Evolutionary conservation across 306 rosid species (phyloP).

Genomic region (Arachis hypogaea): DNA sequence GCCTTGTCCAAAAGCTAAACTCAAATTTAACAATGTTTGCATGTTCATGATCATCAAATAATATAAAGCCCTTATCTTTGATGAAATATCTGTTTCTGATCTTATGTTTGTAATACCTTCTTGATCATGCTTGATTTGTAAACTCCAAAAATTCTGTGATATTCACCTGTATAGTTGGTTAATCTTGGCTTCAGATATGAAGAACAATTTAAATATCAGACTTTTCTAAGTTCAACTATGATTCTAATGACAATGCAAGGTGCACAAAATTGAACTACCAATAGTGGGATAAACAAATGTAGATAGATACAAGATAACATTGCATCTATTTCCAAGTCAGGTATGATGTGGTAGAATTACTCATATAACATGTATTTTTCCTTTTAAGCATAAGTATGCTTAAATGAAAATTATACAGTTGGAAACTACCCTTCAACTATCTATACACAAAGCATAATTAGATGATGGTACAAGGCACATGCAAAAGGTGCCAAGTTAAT

Average conservation of each 20-base stretch:
- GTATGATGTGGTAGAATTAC: conserved; percentile 25
- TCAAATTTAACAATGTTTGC: conserved; percentile 32
- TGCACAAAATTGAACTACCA: conserved; percentile 17
- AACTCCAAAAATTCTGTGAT: not conserved
- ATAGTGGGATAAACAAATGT: not conserved
- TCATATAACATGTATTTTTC: conserved; percentile 29
- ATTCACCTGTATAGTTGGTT: not conserved
- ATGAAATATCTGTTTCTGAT: conserved; percentile 15
- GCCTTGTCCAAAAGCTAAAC: conserved; percentile 29
- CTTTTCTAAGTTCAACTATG: not conserved
- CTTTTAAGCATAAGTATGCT: conserved; percentile 24
- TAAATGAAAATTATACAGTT: conserved; percentile 39
- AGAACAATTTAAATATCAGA: not conserved
- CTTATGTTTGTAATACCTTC: conserved; percentile 8
- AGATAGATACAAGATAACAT: not conserved
- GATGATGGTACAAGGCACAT: conserved; percentile 31
- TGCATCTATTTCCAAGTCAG: not conserved
- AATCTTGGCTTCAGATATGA: not conserved
- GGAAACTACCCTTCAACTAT: conserved; percentile 44
- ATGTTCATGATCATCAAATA: conserved; percentile 32
- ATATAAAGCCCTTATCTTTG: conserved; percentile 1
- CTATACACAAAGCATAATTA: conserved; percentile 37
- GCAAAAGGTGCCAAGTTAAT: conserved; percentile 41
- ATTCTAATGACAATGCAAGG: not conserved
- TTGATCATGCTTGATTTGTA: not conserved